phyloP scores from a whole-genome alignment of 768 basidiomycete genomes.

The Xerocomellus amylosporus region DNA sequence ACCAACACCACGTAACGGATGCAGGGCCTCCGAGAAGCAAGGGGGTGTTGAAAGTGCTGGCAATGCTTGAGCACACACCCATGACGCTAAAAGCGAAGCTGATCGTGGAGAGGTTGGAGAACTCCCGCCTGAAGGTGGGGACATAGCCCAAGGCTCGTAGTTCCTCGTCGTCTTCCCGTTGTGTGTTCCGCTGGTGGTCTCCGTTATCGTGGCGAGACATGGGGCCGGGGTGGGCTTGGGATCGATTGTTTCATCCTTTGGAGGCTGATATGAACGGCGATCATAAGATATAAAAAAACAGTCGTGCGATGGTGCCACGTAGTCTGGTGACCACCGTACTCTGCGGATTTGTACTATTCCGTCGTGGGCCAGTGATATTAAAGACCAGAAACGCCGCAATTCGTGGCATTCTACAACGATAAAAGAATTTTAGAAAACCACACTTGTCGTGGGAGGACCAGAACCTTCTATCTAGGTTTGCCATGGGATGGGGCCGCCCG shows the following conservation, averaged over 20 bases:
- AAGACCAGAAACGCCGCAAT: too few relatives aligned
- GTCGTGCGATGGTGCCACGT: not conserved
- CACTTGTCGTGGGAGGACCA: not conserved
- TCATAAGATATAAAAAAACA: not conserved
- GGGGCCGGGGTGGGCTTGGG: not conserved
- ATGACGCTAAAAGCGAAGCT: conserved; percentile 35
- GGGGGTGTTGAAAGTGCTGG: conserved; percentile 38
- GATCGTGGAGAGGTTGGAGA: conserved; percentile 38
- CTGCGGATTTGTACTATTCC: too few relatives aligned
- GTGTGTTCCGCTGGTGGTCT: not conserved
- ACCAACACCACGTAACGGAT: conserved; percentile 38
- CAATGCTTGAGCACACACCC: conserved; percentile 39
- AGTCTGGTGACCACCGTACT: too few relatives aligned
- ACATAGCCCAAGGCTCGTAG: conserved; percentile 30
- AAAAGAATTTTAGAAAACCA: too few relatives aligned
- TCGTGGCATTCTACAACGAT: too few relatives aligned
- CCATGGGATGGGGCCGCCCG: too few relatives aligned
- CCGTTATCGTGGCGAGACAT: not conserved
- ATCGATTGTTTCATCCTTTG: not conserved
- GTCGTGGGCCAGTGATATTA: too few relatives aligned
- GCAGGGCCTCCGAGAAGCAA: conserved; percentile 37
- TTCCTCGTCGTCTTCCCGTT: conserved; percentile 18
- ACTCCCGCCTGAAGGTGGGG: conserved; percentile 42
- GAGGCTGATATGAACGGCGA: not conserved
- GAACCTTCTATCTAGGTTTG: not conserved